Conservation (phyloP, 1,284 basidiomycete species). For the Pseudozyma hubeiensis region DNA sequence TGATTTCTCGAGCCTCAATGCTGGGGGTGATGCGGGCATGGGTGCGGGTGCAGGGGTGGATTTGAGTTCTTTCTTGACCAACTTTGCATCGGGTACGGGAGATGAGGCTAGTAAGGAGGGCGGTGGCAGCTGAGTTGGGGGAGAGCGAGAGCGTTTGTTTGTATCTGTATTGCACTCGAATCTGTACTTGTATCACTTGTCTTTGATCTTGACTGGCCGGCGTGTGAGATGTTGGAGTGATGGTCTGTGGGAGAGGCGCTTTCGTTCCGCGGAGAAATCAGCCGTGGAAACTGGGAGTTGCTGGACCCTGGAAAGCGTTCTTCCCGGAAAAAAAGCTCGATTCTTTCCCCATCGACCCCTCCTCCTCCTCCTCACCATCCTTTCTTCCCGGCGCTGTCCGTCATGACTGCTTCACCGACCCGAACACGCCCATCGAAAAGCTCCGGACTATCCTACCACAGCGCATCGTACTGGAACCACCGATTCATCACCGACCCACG, state of each 20-base stretch:
- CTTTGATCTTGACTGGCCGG: too few species aligned
- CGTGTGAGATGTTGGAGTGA: too few species aligned
- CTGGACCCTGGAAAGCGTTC: too few species aligned
- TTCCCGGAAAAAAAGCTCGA: too few species aligned
- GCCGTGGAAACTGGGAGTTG: too few species aligned
- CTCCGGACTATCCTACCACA: conserved; percentile 24
- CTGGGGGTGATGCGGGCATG: conserved; percentile 65
- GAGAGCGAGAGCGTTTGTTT: not conserved
- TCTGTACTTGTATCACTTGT: conserved; percentile 12
- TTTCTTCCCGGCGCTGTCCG: not conserved
- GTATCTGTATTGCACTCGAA: conserved; percentile 6
- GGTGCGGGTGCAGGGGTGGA: conserved; percentile 64
- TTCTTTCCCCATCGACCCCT: too few species aligned
- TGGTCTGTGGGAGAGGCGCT: too few species aligned
- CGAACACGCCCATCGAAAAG: not conserved
- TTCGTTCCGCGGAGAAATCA: too few species aligned
- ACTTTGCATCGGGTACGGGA: conserved; percentile 32
- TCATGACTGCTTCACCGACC: not conserved
- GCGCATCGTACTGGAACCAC: conserved; percentile 59
- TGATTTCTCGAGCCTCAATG: conserved; percentile 36
- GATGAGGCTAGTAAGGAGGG: conserved; percentile 64
- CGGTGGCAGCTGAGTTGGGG: conserved; percentile 19
- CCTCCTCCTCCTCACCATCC: too few species aligned
- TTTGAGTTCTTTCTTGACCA: conserved; percentile 67
- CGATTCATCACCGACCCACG: conserved; percentile 67